Conservation (phyloP, 306 rosid species). For the Adenanthera pavonina region DNA sequence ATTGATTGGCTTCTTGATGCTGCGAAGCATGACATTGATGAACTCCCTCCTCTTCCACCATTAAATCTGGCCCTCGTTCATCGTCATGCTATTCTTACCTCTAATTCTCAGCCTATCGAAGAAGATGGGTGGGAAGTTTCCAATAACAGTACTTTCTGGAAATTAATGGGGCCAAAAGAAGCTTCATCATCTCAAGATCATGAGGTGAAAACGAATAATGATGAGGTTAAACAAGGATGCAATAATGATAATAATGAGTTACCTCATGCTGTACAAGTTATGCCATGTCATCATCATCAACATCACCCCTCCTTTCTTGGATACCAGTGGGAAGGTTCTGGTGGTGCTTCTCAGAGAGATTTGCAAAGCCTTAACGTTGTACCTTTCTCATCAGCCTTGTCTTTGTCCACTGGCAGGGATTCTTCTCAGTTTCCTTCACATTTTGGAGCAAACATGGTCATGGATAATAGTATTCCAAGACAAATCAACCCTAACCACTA, state of each 20-base stretch:
- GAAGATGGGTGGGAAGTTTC: background rate
- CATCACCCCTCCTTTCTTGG: constrained; percentile 52
- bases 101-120: constrained; percentile 41
- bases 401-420: constrained; percentile 58
- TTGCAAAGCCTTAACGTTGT: constrained; percentile 46
- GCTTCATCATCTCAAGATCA: constrained; percentile 17
- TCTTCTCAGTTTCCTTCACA: constrained; percentile 56
- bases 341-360: constrained; percentile 46
- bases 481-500: constrained; percentile 49
- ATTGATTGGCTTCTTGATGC: constrained; percentile 90
- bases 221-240: constrained; percentile 30
- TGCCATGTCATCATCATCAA: constrained; percentile 39
- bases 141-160: constrained; percentile 36
- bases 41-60: constrained; percentile 85
- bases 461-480: constrained; percentile 46
- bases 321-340: constrained; percentile 43
- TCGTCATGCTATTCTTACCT: constrained; percentile 43
- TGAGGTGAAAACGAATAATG: constrained; percentile 29
- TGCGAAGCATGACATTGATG: constrained; percentile 83
- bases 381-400: constrained; percentile 62
- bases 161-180: constrained; percentile 48
- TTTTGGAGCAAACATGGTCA: constrained; percentile 50
- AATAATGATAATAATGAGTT: background rate
- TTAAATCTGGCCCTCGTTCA: constrained; percentile 49
- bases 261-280: constrained; percentile 35